Conservation (phyloP, 352 stramenopile species). For the Peronospora belbahrii region DNA sequence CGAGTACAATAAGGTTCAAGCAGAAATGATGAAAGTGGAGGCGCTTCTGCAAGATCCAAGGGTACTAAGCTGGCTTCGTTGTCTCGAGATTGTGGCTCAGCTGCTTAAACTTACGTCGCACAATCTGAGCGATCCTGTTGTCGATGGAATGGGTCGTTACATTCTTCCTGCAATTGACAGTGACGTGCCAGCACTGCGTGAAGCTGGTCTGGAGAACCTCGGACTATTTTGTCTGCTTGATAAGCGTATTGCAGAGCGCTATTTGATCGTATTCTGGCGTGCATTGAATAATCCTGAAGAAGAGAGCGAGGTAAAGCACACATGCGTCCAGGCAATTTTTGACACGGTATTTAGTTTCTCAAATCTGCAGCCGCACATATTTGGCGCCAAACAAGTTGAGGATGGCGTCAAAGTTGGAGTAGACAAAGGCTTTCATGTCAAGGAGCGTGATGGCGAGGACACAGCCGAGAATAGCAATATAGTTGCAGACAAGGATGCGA, state of each 20-base stretch:
- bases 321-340: conserved; percentile 62
- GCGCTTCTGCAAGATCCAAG: conserved; percentile 58
- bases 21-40: conserved; percentile 62
- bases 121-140: conserved; percentile 54
- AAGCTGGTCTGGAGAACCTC: conserved; percentile 67
- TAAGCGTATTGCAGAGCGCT: conserved; percentile 51
- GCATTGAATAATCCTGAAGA: conserved; percentile 72
- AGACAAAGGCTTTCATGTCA: not conserved
- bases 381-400: conserved; percentile 20
- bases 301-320: conserved; percentile 70
- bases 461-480: conserved; percentile 2
- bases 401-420: conserved; percentile 2
- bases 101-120: conserved; percentile 65
- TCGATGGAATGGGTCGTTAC: conserved; percentile 60
- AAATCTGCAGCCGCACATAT: conserved; percentile 45
- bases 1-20: conserved; percentile 51
- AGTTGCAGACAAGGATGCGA: conserved; percentile 5
- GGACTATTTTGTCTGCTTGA: conserved; percentile 67
- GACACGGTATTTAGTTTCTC: conserved; percentile 63
- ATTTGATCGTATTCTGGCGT: conserved; percentile 74
- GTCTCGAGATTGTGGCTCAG: conserved; percentile 65
- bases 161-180: conserved; percentile 74
- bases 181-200: conserved; percentile 60
- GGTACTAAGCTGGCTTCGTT: conserved; percentile 63
- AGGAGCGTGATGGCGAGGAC: conserved; percentile 2